These are phyloP conservation scores for Suillus clintonianus DNA, from an alignment of 768 basidiomycete species.

Conservation along the genomic window DNA sequence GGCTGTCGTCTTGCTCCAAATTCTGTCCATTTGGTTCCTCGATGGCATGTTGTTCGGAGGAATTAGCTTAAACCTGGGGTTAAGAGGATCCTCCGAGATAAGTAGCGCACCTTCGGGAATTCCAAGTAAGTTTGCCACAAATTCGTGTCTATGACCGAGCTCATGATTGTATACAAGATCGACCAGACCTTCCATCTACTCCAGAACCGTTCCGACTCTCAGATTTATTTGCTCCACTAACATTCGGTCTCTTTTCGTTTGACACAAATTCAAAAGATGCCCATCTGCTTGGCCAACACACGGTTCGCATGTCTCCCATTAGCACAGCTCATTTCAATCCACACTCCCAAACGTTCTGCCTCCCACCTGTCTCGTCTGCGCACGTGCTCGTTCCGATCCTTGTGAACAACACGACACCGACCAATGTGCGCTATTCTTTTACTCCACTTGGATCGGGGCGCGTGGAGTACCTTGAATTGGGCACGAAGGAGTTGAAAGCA, in stretches of 20 bases:
- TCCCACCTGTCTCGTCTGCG: conserved; percentile 51
- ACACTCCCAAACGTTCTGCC: conserved; percentile 69
- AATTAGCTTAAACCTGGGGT: conserved; percentile 56
- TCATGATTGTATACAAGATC: conserved; percentile 21
- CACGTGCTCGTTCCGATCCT: conserved; percentile 77
- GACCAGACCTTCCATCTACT: conserved; percentile 42
- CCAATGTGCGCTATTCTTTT: conserved; percentile 70
- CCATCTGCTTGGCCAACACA: conserved; percentile 83
- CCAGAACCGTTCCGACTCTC: conserved; percentile 49
- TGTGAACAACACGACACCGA: conserved; percentile 87
- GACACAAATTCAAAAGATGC: conserved; percentile 44
- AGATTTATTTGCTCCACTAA: conserved; percentile 49
- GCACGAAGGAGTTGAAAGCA: conserved; percentile 62
- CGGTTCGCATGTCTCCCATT: conserved; percentile 89
- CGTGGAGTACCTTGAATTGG: conserved; percentile 57
- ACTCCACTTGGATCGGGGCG: conserved; percentile 58
- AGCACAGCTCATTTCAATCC: conserved; percentile 92
- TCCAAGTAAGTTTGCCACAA: conserved; percentile 28
- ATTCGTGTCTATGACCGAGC: conserved; percentile 6
- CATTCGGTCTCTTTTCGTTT: conserved; percentile 51
- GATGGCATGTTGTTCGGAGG: conserved; percentile 75
- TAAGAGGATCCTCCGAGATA: conserved; percentile 12
- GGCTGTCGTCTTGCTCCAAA: conserved; percentile 63
- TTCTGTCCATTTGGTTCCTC: conserved; percentile 59
- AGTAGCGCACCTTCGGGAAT: conserved; percentile 15